Evolutionary conservation across 2,329 filamentous ascomycete genomes (phyloP), one percentile per base, ranked within the genome.

Genomic region (Penicillium sp.): DNA sequence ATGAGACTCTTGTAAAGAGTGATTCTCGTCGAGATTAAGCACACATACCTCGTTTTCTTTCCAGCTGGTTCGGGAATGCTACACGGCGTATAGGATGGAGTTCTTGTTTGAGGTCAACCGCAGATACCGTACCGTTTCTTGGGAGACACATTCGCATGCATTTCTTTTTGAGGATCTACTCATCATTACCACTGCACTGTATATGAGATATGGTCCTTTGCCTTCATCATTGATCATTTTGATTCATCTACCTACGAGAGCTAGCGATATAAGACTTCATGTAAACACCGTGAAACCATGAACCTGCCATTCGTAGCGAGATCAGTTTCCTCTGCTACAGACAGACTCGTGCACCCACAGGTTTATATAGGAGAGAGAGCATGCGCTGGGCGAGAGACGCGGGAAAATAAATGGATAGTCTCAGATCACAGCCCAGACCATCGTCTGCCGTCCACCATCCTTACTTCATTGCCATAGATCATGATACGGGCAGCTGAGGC

Each of bases 1-100:
- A 77, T 86, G 70, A 74, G 54, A 35, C 49, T 7, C 14, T 5
- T 11, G 41, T 24, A 39, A 19, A 27, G 13, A 7, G 9, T 24
- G 50, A 49, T 39, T 9, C 27, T 36, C 47, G 14, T 36, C 22
- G 47, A 43, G 39, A 55, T 39, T 31, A 41, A 52, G 24, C 37
- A 27, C n/a, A 19, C 36, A 19, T 51, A 40, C 37, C 33, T n/a
- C 56, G 36, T 19, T 55, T 56, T 51, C 19, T 54, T 62, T 59
- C 56, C 60, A 61, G 39, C 63, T 66, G 63, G 63, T 46, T 62
- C 65, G 58, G 60, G 55, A 62, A 62, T 59, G 24, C 50, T 44
- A 56, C 52, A 43, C 35, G 65, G 65, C 62, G 62, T 61, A 66
- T 63, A 64, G 62, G 63, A 58, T 52, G 64, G 63, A 54, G 61